Evolutionary conservation across 2,329 filamentous ascomycete species (phyloP).

Genomic region (Didymella segeticola): DNA sequence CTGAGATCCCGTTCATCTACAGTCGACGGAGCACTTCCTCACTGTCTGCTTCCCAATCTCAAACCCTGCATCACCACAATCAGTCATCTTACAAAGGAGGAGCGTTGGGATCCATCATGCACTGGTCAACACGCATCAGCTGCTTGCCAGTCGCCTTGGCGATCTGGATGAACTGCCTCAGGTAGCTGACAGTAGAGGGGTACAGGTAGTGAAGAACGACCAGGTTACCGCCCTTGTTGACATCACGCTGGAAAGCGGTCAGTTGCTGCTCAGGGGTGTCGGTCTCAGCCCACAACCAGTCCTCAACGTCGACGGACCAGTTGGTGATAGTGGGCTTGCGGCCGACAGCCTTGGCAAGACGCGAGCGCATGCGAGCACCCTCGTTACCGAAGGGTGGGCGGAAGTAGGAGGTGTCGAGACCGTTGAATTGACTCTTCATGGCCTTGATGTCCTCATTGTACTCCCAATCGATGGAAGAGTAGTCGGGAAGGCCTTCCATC

Average conservation of each 20-base stretch:
- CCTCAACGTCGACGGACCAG: conserved; percentile 75
- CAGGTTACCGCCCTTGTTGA: conserved; percentile 67
- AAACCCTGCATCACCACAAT: neutral
- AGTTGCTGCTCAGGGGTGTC: conserved; percentile 71
- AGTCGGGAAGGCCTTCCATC: conserved; percentile 63
- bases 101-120: conserved; percentile 67
- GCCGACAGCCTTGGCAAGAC: conserved; percentile 58
- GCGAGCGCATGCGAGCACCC: conserved; percentile 70
- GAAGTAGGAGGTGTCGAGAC: conserved; percentile 61
- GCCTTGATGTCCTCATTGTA: conserved; percentile 64
- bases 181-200: conserved; percentile 67
- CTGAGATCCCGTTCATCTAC: neutral
- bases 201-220: conserved; percentile 75
- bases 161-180: conserved; percentile 69
- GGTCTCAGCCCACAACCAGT: conserved; percentile 71
- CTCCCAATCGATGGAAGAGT: conserved; percentile 66
- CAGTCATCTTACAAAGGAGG: conserved; percentile 42
- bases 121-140: conserved; percentile 72
- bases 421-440: conserved; percentile 48
- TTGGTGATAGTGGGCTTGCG: conserved; percentile 65
- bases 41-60: neutral
- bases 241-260: conserved; percentile 68
- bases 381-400: conserved; percentile 73
- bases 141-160: conserved; percentile 69
- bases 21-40: conserved; percentile 5